phyloP scores from a whole-genome alignment of 1,284 basidiomycete genomes.

The Volvariella volvacea region DNA sequence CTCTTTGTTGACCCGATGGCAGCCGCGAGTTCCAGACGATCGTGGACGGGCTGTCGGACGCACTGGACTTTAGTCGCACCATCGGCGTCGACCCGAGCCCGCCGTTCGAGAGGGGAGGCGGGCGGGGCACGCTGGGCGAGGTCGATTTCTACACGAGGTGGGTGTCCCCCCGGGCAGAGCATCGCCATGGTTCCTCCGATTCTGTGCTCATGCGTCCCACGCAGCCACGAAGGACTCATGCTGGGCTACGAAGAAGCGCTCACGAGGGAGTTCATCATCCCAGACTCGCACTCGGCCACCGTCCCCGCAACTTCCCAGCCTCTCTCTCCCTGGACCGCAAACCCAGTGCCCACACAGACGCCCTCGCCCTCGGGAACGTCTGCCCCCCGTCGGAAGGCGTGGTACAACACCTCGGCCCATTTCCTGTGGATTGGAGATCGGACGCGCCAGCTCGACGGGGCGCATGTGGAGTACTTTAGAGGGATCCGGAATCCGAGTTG shows the following conservation, averaged over 20 bases:
- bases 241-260: conserved; percentile 91
- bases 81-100: conserved; percentile 63
- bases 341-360: conserved; percentile 6
- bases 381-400: conserved; percentile 24
- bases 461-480: conserved; percentile 93
- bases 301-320: background rate
- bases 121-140: conserved; percentile 74
- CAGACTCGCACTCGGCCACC: conserved; percentile 12
- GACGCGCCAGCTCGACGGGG: conserved; percentile 88
- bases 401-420: conserved; percentile 87
- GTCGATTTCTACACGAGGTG: conserved; percentile 94
- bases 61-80: conserved; percentile 89
- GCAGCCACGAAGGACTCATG: conserved; percentile 92
- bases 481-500: conserved; percentile 97
- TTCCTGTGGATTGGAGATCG: conserved; percentile 98
- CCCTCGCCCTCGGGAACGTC: conserved; percentile 9
- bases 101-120: conserved; percentile 62
- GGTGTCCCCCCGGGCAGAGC: conserved; percentile 10
- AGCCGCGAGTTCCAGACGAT: conserved; percentile 83
- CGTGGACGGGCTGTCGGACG: conserved; percentile 80
- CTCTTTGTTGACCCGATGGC: conserved; percentile 3
- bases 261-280: conserved; percentile 58
- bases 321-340: conserved; percentile 6
- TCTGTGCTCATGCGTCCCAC: background rate
- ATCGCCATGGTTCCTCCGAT: conserved; percentile 5